phyloP scores from a whole-genome alignment of 2,329 filamentous ascomycete species.

The Hymenoscyphus albidus region DNA sequence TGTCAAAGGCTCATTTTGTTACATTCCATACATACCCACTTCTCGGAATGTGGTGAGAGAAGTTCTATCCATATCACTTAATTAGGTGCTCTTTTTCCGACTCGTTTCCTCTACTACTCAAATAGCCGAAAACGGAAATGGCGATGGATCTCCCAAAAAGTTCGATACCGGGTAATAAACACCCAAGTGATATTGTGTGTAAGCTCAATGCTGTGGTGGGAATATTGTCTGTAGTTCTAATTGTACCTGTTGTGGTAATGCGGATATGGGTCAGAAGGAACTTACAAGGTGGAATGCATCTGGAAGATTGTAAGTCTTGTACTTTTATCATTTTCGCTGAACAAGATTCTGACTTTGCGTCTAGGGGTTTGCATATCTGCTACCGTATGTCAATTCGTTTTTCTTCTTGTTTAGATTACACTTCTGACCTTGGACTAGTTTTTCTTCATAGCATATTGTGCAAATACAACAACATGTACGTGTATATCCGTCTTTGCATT shows the following conservation, averaged over 20 bases:
- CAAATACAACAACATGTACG: neutral
- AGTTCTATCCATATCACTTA: neutral
- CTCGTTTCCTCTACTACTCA: neutral
- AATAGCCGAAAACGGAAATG: constrained; percentile 8
- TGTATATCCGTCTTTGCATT: neutral
- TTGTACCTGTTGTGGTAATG: constrained; percentile 10
- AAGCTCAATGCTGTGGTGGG: constrained; percentile 10
- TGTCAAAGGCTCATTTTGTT: too few species aligned
- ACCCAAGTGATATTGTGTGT: constrained; percentile 12
- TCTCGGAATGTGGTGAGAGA: neutral
- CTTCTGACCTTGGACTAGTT: neutral
- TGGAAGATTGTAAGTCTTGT: constrained; percentile 17
- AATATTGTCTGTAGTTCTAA: constrained; percentile 9
- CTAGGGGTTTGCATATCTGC: neutral
- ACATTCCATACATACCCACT: too few species aligned
- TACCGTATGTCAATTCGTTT: neutral
- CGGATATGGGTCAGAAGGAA: constrained; percentile 11
- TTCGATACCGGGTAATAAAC: constrained; percentile 4
- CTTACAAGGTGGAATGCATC: constrained; percentile 11
- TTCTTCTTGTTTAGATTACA: neutral
- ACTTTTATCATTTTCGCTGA: neutral
- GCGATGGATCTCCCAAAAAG: constrained; percentile 9
- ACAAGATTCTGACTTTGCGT: neutral
- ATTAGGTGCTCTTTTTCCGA: neutral
- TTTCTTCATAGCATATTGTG: neutral